A percentile compares a stretch with the other conserved stretches of the same genome.
Conservation (phyloP, 2,329 filamentous ascomycete species). For the Epichloe typhina region DNA sequence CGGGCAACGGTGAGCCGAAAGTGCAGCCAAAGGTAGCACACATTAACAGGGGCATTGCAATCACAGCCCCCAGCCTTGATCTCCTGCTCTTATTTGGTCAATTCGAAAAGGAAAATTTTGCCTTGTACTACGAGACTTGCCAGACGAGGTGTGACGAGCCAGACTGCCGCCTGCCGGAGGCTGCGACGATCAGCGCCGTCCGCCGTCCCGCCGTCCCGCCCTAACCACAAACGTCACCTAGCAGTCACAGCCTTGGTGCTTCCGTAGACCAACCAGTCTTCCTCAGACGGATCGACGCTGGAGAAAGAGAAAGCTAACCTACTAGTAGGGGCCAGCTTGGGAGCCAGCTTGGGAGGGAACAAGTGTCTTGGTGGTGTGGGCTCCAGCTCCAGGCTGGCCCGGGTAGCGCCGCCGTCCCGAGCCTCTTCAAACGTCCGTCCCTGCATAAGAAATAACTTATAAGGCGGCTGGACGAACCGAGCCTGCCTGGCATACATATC, state of each 20-base stretch:
- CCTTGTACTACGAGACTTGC: conserved; percentile 1
- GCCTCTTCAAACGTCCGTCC: not conserved
- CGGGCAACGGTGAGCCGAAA: not conserved
- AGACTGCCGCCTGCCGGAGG: conserved; percentile 6
- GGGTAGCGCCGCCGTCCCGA: conserved; percentile 6
- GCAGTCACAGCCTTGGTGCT: too few species aligned
- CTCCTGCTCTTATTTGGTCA: not conserved
- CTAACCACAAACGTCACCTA: not conserved
- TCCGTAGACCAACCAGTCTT: too few species aligned
- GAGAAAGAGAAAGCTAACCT: too few species aligned
- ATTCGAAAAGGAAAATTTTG: not conserved
- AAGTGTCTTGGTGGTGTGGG: not conserved
- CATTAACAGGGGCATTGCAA: not conserved
- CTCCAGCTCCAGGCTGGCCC: not conserved
- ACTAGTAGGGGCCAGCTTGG: too few species aligned
- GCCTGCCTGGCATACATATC: not conserved
- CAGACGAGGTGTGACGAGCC: not conserved
- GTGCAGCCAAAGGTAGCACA: not conserved
- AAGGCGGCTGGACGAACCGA: too few species aligned
- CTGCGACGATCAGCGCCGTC: conserved; percentile 4
- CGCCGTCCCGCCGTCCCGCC: not conserved
- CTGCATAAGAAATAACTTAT: not conserved
- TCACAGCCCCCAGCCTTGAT: not conserved
- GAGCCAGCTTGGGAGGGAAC: too few species aligned
- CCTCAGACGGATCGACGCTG: too few species aligned